Evolutionary conservation across 352 stramenopile genomes (phyloP), one percentile per base, ranked within the genome.

Genomic region (Phytopythium cucurbitacearum): DNA sequence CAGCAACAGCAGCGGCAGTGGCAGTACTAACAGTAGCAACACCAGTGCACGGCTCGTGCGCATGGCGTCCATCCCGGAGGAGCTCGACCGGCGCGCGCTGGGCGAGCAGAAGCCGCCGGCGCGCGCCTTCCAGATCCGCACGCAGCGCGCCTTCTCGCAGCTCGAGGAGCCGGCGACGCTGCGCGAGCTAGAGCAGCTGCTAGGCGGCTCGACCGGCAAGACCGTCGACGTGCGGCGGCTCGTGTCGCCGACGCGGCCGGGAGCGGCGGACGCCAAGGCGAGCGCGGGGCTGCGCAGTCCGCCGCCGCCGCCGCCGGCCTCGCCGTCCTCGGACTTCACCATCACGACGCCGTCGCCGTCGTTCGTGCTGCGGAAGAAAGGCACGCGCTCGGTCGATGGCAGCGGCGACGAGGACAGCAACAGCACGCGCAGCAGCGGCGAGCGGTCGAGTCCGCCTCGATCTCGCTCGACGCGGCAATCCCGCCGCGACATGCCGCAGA

Each of bases 111-210:
- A 41, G 47, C 34, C 47, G 34, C 15, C 47, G 7, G 35, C 15
- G 9, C 4, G 8, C n/a, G 12, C 33, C 9, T 10, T 28, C 3
- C 44, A 32, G 7, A 57, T 70, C 47, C 70, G 73, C 56, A 59
- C 67, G 33, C 64, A 53, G 7, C 73, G 79, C 58, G 79, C 79
- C 12, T 89, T 89, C 65, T 80, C 79, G 34, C 76, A 89, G 60
- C 73, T 87, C 38, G 71, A 89, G 36, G 69, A 80, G 43, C 69
- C 73, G 15, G 28, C 68, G 8, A 71, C 59, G 40, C 47, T 70
- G 51, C 72, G 65, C n/a, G 42, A 76, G 38, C 56, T 74, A 9
- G 50, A 67, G 15, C 53, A 59, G 39, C 21, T 64, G 6, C 51
- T 68, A 16, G 11, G 40, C 38, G 55, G 44, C 8, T 55, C 60